A percentile compares a stretch with the other conserved stretches of the same genome.
Evolutionary conservation across 768 basidiomycete genomes (phyloP).

Genomic region (Guyanaporus albipodus): DNA sequence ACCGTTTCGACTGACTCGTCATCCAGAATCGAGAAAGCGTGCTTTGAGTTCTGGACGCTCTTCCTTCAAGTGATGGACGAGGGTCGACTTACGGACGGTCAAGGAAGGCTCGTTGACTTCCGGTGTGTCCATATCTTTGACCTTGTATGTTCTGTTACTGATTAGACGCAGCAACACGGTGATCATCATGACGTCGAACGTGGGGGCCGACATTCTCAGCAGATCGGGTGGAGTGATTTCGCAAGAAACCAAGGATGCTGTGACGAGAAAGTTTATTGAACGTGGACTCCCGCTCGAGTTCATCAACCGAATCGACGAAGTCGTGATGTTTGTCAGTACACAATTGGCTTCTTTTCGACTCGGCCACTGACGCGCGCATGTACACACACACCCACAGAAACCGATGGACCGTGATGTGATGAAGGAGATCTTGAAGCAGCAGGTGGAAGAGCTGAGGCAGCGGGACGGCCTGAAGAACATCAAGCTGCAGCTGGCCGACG

Average conservation of each 20-base stretch:
- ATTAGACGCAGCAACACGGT: neutral
- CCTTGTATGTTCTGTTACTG: neutral
- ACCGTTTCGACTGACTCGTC: neutral
- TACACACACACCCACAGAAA: neutral
- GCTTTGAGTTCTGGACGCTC: neutral
- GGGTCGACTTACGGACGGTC: neutral
- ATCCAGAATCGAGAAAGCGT: neutral
- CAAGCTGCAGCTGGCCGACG: neutral
- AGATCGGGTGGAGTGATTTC: neutral
- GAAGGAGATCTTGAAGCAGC: neutral
- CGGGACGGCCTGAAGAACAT: neutral
- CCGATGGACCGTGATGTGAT: neutral
- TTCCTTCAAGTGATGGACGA: neutral
- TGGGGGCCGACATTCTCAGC: neutral
- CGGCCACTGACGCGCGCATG: too few species aligned
- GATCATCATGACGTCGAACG: neutral
- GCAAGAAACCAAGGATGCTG: neutral
- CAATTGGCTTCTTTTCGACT: too few species aligned
- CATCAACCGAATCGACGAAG: neutral
- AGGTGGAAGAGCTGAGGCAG: neutral
- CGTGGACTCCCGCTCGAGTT: neutral
- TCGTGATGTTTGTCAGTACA: neutral
- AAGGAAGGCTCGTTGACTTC: neutral
- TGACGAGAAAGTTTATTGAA: neutral
- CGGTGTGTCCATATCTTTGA: neutral